Percentiles rank a stretch among this genome's conserved stretches.
phyloP scores from a whole-genome alignment of 176 grass and related monocot genomes.

The Bonia amplexicaulis region DNA sequence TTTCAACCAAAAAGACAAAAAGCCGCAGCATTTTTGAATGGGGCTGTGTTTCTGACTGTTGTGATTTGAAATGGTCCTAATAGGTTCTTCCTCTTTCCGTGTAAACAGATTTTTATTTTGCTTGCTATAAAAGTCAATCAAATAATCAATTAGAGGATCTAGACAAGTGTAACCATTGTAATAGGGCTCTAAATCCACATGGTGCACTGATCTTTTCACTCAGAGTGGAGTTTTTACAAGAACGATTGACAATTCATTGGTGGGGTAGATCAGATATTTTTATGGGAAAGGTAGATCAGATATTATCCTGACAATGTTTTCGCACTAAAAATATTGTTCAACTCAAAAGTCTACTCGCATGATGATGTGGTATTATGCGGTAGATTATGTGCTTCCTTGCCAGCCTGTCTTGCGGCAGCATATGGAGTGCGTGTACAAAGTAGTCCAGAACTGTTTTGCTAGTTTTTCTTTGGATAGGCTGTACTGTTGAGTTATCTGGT shows the following conservation, averaged over 20 bases:
- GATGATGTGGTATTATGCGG: background rate
- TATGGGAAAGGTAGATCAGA: background rate
- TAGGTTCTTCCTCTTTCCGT: background rate
- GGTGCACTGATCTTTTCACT: background rate
- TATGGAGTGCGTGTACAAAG: background rate
- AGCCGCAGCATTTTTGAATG: too few relatives aligned
- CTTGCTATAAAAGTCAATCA: background rate
- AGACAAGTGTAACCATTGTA: background rate
- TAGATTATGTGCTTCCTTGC: slow-evolving; percentile 14
- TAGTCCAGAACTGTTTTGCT: background rate
- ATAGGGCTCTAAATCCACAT: background rate
- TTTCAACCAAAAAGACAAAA: too few relatives aligned
- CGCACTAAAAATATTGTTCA: background rate
- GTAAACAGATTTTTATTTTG: background rate
- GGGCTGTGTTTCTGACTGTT: background rate
- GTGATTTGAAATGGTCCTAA: background rate
- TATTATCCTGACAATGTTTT: background rate
- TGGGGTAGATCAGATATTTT: background rate
- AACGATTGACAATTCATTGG: background rate
- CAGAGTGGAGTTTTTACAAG: background rate
- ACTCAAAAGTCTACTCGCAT: background rate
- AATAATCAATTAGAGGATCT: background rate
- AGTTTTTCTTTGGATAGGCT: background rate
- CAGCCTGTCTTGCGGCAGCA: background rate
- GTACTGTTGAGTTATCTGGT: background rate